phyloP scores from a whole-genome alignment of 768 basidiomycete species.

The Tulasnella sp. region DNA sequence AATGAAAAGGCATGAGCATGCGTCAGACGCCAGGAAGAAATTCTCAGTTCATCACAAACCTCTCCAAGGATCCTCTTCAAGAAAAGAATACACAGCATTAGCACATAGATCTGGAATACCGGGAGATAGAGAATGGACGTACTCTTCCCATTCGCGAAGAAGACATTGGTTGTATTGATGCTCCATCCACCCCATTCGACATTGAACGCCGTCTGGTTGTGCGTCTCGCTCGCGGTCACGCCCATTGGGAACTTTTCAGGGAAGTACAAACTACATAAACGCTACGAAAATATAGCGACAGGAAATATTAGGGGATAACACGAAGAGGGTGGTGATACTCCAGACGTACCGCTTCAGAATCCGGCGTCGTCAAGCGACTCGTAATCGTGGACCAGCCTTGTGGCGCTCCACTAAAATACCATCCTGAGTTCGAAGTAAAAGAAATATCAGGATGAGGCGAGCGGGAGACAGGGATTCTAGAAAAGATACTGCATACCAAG shows the following conservation, averaged over 20 bases:
- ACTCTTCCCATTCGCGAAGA: conserved; percentile 12
- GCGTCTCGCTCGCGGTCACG: background rate
- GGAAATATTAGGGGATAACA: background rate
- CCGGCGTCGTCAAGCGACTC: conserved; percentile 1
- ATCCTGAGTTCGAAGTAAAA: background rate
- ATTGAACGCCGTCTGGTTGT: conserved; percentile 7
- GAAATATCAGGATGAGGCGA: background rate
- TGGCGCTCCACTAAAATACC: conserved; percentile 9
- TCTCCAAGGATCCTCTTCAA: conserved; percentile 8
- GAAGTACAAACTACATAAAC: conserved; percentile 7
- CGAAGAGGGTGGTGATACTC: background rate
- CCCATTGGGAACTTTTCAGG: conserved; percentile 12
- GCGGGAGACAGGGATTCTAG: background rate
- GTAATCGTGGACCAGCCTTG: conserved; percentile 7
- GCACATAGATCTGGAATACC: background rate
- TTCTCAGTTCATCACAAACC: too few species aligned
- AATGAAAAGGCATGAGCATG: too few species aligned
- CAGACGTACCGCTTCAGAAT: background rate
- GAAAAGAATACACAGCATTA: background rate
- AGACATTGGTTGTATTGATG: conserved; percentile 8
- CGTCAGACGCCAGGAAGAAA: too few species aligned
- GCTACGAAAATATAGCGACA: background rate
- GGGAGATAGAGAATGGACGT: background rate
- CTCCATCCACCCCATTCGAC: conserved; percentile 9
- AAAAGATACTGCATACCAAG: background rate